Percentiles rank a stretch among this genome's conserved stretches.
Conservation (phyloP, 495 filamentous ascomycete genomes). For the Extremus antarcticus region DNA sequence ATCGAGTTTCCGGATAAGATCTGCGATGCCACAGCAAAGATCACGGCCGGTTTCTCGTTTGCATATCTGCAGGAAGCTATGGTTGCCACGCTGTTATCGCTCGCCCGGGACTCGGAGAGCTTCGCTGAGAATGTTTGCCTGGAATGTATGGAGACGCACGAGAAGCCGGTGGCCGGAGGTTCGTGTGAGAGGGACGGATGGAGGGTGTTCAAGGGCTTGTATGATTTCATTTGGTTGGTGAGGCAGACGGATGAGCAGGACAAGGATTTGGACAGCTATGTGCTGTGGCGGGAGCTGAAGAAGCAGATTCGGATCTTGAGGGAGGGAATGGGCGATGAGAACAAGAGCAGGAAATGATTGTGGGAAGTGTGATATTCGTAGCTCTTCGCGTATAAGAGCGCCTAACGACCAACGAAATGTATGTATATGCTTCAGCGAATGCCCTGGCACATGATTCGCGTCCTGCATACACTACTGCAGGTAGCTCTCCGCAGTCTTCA, state of each 20-base stretch:
- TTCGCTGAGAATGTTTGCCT: constrained; percentile 13
- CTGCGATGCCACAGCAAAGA: constrained; percentile 28
- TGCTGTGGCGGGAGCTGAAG: constrained; percentile 35
- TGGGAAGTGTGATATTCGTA: neutral
- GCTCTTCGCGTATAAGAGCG: too few species aligned
- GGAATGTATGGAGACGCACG: constrained; percentile 20
- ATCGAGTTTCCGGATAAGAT: constrained; percentile 31
- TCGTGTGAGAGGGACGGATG: constrained; percentile 3
- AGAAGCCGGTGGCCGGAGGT: neutral
- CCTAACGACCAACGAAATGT: too few species aligned
- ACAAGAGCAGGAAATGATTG: neutral
- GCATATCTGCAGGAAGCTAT: constrained; percentile 35
- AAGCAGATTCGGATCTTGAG: constrained; percentile 32
- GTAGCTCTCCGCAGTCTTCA: too few species aligned
- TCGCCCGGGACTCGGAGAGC: constrained; percentile 20
- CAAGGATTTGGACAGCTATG: constrained; percentile 25
- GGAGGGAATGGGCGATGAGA: constrained; percentile 29
- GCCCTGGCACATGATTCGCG: too few species aligned
- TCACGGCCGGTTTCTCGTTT: constrained; percentile 32
- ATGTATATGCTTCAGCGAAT: too few species aligned
- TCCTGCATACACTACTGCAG: too few species aligned
- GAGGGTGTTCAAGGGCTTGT: constrained; percentile 11
- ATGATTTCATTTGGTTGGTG: constrained; percentile 18
- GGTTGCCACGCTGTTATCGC: constrained; percentile 27
- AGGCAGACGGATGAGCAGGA: constrained; percentile 12